phyloP scores from a whole-genome alignment of 306 rosid species.

The Castanea sativa region DNA sequence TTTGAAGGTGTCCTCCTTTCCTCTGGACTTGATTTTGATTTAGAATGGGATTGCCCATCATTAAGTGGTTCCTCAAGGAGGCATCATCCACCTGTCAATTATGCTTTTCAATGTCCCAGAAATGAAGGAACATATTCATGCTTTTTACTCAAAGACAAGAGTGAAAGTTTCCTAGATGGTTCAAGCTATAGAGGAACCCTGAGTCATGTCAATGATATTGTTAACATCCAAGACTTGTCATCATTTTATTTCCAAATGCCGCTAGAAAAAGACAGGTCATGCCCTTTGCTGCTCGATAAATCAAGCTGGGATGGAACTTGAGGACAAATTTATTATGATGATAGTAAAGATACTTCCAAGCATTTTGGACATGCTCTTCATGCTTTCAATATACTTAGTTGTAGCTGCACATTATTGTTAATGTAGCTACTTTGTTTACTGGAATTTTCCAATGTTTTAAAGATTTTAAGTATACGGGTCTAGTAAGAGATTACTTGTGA shows the following conservation, averaged over 20 bases:
- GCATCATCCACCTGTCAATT: constrained; percentile 26
- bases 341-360: too few relatives aligned
- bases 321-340: too few relatives aligned
- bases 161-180: constrained; percentile 21
- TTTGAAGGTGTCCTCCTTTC: constrained; percentile 38
- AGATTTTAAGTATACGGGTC: too few relatives aligned
- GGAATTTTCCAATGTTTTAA: too few relatives aligned
- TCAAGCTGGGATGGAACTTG: constrained; percentile 15
- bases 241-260: constrained; percentile 36
- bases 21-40: constrained; percentile 28
- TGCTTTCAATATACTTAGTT: too few relatives aligned
- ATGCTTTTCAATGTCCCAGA: constrained; percentile 29
- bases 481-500: too few relatives aligned
- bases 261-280: constrained; percentile 31
- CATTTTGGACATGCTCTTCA: too few relatives aligned
- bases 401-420: too few relatives aligned
- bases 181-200: constrained; percentile 25
- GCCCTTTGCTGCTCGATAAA: constrained; percentile 28
- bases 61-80: constrained; percentile 30
- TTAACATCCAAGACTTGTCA: constrained; percentile 25
- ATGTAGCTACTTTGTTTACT: too few relatives aligned
- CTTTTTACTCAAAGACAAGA: constrained; percentile 23
- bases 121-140: constrained; percentile 30
- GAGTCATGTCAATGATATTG: constrained; percentile 28
- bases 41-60: constrained; percentile 32